Percentiles rank a stretch among this genome's conserved stretches.
Conservation (phyloP, 352 stramenopile genomes). For the Globisporangium cylindrosporum region DNA sequence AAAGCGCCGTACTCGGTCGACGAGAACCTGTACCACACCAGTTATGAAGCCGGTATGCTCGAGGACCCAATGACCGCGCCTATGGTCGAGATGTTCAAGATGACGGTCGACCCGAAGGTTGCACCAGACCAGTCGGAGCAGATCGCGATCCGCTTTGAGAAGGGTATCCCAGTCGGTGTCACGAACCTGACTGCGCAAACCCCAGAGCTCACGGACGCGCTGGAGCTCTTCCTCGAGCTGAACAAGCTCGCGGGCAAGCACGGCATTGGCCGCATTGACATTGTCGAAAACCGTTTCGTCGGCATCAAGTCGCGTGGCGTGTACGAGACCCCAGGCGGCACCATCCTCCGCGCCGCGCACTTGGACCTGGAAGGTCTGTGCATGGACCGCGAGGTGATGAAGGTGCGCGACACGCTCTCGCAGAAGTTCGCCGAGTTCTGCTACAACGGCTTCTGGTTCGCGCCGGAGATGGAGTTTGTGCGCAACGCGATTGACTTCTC, state of each 20-base stretch:
- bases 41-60: slow-evolving; percentile 96
- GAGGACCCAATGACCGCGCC: slow-evolving; percentile 93
- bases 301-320: slow-evolving; percentile 99
- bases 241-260: slow-evolving; percentile 97
- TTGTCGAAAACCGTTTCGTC: slow-evolving; percentile 99
- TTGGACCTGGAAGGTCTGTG: slow-evolving; percentile 94
- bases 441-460: slow-evolving; percentile 99
- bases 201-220: slow-evolving; percentile 87
- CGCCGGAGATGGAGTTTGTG: slow-evolving; percentile 99
- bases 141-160: slow-evolving; percentile 94
- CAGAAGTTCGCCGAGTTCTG: slow-evolving; percentile 96
- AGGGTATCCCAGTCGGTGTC: slow-evolving; percentile 93
- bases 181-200: slow-evolving; percentile 88
- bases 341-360: slow-evolving; percentile 87
- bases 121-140: slow-evolving; percentile 89
- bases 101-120: slow-evolving; percentile 95
- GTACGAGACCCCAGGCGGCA: slow-evolving; percentile 98
- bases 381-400: slow-evolving; percentile 97
- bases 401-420: slow-evolving; percentile 90
- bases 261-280: slow-evolving; percentile 97
- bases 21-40: slow-evolving; percentile 99
- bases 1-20: slow-evolving; percentile 98
- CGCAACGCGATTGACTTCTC: slow-evolving; percentile 93
- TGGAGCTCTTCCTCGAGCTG: slow-evolving; percentile 97
- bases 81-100: slow-evolving; percentile 97